Conservation (phyloP, 78 protist genomes). For the Dictyostelium purpureum region DNA sequence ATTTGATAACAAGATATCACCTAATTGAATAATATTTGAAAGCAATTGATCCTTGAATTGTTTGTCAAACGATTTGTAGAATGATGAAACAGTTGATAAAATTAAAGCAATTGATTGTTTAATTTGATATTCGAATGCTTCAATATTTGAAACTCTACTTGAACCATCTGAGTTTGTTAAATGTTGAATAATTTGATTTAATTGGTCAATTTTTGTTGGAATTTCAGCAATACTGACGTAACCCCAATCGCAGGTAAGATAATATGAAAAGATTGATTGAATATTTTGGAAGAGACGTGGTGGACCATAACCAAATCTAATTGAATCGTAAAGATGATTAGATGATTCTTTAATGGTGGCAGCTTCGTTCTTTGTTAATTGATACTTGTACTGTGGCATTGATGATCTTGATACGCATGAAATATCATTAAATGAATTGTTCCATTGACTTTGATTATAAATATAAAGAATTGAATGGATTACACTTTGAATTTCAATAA, state of each 20-base stretch:
- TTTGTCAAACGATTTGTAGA: background rate
- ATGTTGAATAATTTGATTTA: conserved; percentile 28
- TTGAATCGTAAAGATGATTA: conserved; percentile 7
- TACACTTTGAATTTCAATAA: conserved; percentile 32
- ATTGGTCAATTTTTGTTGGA: conserved; percentile 40
- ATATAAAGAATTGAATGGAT: conserved; percentile 32
- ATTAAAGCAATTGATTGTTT: background rate
- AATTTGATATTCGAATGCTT: conserved; percentile 24
- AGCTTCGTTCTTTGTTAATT: background rate
- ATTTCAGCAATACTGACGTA: conserved; percentile 10
- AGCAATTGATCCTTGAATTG: background rate
- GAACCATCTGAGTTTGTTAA: background rate
- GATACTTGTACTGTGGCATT: conserved; percentile 25
- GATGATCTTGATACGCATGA: conserved; percentile 14
- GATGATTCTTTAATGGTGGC: background rate
- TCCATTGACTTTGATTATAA: conserved; percentile 42
- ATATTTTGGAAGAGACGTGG: conserved; percentile 66
- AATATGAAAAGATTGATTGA: conserved; percentile 45
- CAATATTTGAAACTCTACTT: background rate
- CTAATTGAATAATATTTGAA: background rate
- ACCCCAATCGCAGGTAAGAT: conserved; percentile 47
- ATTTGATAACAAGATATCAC: background rate
- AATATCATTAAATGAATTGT: conserved; percentile 52
- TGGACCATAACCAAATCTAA: conserved; percentile 60
- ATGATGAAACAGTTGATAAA: background rate